phyloP scores from a whole-genome alignment of 441 rosid species.

The Kokia cookei region DNA sequence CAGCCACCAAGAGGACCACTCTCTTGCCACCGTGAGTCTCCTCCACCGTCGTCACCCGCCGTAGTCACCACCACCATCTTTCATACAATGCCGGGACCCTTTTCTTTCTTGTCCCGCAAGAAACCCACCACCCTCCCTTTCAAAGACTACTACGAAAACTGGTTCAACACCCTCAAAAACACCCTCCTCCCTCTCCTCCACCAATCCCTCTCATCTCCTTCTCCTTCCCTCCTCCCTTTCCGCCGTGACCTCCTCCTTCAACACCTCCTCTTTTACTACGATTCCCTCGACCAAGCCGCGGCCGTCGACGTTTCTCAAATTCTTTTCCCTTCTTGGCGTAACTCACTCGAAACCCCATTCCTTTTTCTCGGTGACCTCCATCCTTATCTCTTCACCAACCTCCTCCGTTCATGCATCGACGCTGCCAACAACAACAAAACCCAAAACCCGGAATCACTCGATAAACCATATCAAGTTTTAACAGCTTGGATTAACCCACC shows the following conservation, averaged over 20 bases:
- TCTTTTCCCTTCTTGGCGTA: constrained; percentile 70
- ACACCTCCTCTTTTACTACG: constrained; percentile 60
- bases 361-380: constrained; percentile 86
- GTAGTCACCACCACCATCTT: background rate
- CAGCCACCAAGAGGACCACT: background rate
- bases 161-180: constrained; percentile 43
- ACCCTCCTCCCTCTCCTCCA: constrained; percentile 54
- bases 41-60: background rate
- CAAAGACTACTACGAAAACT: constrained; percentile 40
- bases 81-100: constrained; percentile 37
- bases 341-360: constrained; percentile 63
- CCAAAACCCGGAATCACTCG: background rate
- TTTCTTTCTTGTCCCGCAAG: constrained; percentile 32
- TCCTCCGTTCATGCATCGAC: constrained; percentile 55
- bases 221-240: constrained; percentile 43
- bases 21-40: background rate
- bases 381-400: constrained; percentile 70
- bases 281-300: constrained; percentile 66
- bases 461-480: constrained; percentile 30
- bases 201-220: constrained; percentile 44
- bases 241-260: constrained; percentile 51
- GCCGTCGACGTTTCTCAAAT: constrained; percentile 44
- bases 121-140: constrained; percentile 38
- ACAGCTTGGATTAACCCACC: constrained; percentile 53
- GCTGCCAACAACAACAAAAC: constrained; percentile 14